phyloP scores from a whole-genome alignment of 495 filamentous ascomycete species.

The Mytilinidion resinicola region DNA sequence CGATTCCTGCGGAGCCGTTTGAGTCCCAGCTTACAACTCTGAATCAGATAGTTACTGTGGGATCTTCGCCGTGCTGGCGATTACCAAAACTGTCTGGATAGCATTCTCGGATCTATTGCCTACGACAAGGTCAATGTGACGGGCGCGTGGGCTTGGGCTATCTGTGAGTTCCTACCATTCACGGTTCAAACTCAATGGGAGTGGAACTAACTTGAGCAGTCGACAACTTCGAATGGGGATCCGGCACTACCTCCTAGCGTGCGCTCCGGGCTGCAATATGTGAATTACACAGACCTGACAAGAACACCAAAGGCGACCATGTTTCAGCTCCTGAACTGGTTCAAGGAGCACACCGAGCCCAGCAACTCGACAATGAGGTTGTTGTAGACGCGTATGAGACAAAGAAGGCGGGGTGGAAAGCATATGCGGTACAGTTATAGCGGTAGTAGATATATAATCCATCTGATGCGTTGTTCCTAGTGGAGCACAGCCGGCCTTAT shows the following conservation, averaged over 20 bases:
- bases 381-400: neutral
- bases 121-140: constrained; percentile 41
- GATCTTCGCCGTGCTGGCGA: constrained; percentile 35
- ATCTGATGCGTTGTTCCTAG: no score
- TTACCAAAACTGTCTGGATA: constrained; percentile 40
- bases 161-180: constrained; percentile 18
- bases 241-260: constrained; percentile 31
- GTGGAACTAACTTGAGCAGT: constrained; percentile 17
- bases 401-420: neutral
- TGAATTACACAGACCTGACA: constrained; percentile 38
- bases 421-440: neutral
- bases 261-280: constrained; percentile 41
- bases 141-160: constrained; percentile 41
- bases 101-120: constrained; percentile 33
- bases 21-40: constrained; percentile 34
- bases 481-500: no score
- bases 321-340: constrained; percentile 43
- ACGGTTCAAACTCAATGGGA: neutral
- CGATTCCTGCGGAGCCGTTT: constrained; percentile 39
- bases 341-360: constrained; percentile 23
- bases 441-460: no score
- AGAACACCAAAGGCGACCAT: constrained; percentile 40
- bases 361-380: constrained; percentile 2
- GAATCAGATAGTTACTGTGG: constrained; percentile 34
- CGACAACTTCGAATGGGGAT: constrained; percentile 42